Conservation (phyloP, 2,329 filamentous ascomycete species). For the Curvularia sp. region DNA sequence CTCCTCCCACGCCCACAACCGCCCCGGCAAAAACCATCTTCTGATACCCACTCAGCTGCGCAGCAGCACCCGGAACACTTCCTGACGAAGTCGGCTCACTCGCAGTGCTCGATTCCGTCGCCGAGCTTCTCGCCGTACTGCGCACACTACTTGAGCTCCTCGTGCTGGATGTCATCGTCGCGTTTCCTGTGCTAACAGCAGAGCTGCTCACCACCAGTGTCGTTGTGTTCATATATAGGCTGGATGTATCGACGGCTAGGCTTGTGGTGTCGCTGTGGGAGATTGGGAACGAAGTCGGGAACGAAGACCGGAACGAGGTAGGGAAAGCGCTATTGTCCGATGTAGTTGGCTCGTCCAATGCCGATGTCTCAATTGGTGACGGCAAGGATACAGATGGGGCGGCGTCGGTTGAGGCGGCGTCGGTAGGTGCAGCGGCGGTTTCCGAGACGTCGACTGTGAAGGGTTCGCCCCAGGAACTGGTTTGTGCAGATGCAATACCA, state of each 20-base stretch:
- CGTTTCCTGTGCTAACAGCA: not conserved
- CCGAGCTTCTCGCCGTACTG: conserved; percentile 3
- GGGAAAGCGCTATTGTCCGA: conserved; percentile 4
- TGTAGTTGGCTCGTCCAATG: conserved; percentile 18
- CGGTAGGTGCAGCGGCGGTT: conserved; percentile 14
- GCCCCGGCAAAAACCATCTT: conserved; percentile 28
- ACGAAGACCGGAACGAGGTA: conserved; percentile 1
- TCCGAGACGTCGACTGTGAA: conserved; percentile 25
- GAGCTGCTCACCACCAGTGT: conserved; percentile 1
- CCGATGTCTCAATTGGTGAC: not conserved
- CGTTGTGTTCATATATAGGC: not conserved
- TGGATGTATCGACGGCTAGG: not conserved
- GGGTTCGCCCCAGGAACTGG: conserved; percentile 23
- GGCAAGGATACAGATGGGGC: not conserved
- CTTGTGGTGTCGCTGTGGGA: not conserved
- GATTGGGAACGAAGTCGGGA: conserved; percentile 7
- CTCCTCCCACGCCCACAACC: conserved; percentile 28
- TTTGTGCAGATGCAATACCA: conserved; percentile 19
- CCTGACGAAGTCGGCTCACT: conserved; percentile 8
- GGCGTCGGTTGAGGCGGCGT: conserved; percentile 17
- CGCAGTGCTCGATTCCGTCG: not conserved
- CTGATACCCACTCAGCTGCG: not conserved
- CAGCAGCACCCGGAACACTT: conserved; percentile 1
- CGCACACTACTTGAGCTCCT: not conserved
- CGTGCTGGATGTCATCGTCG: not conserved